These are phyloP conservation scores for Aspergillus conjunctus DNA, from an alignment of 495 filamentous ascomycete genomes.

Conservation along the genomic window DNA sequence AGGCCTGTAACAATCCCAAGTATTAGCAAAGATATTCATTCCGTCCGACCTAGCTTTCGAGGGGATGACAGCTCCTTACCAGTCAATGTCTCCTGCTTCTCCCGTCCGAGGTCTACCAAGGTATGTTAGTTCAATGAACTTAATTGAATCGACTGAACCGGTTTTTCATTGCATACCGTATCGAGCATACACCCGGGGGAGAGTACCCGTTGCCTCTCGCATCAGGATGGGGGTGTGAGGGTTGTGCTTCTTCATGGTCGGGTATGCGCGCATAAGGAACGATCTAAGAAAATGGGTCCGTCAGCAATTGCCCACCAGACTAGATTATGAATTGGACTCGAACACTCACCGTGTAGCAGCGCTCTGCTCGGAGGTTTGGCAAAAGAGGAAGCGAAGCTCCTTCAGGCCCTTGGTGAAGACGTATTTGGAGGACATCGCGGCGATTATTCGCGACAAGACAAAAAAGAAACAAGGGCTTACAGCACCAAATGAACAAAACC, in stretches of 20 bases:
- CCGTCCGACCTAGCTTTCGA: neutral
- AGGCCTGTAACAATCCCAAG: conserved; percentile 60
- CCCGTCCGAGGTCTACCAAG: conserved; percentile 75
- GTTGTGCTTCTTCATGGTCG: conserved; percentile 99
- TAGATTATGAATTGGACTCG: neutral
- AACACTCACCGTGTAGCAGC: conserved; percentile 71
- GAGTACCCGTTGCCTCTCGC: conserved; percentile 79
- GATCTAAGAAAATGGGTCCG: conserved; percentile 55
- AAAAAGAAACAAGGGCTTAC: neutral
- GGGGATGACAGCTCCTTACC: conserved; percentile 52
- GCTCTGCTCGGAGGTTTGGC: conserved; percentile 88
- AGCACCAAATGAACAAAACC: neutral
- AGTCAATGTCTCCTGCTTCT: conserved; percentile 79
- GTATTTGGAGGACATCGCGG: conserved; percentile 87
- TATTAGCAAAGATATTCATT: neutral
- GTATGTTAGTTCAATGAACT: conserved; percentile 3
- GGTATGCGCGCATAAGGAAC: conserved; percentile 90
- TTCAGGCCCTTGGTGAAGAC: conserved; percentile 84
- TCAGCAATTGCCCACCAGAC: conserved; percentile 19
- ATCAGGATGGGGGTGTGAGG: conserved; percentile 92
- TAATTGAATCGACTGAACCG: neutral
- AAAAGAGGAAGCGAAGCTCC: conserved; percentile 96
- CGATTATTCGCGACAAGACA: conserved; percentile 11
- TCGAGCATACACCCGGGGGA: conserved; percentile 87
- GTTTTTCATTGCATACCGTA: conserved; percentile 65